Base-by-base conservation (phyloP, 1,284 basidiomycete species). In the Ustilago loliicola region DNA sequence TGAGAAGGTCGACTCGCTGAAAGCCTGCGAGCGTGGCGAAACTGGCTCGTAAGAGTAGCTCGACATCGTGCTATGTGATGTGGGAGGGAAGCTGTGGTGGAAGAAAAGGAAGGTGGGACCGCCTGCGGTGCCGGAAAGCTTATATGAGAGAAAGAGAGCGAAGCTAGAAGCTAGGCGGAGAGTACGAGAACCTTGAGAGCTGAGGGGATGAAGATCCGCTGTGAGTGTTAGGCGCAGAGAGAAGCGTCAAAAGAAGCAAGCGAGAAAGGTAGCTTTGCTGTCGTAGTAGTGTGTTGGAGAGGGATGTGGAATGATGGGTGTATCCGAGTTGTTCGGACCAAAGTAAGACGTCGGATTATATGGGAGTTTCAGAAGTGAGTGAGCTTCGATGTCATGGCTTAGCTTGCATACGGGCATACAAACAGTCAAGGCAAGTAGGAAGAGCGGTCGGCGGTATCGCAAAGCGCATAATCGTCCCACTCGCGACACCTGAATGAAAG, bases 31-130 rank as follows among this genome's bases (percentile, higher is more conserved):
- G 34, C 72, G 72, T 30, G 72, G 72, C 53, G 72, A 74, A 23
- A 62, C 55, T n/a, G 66, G 66, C 54, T 69, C 66, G 55, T 68
- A 59, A n/a, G 72, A 38, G 59, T 61, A 74, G 66, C 42, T 60
- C 51, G 70, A 71, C 62, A 71, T 71, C 32, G 53, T 65, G 36
- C 30, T 30, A 19, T 30, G 21, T 27, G 32, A 32, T 25, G 32
- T 10, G 21, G 48, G 19, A 25, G 2, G 51, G 42, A 21, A 45
- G 19, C 42, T n/a, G n/a, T n/a, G 32, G 10, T 42, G 42, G 5
- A 34, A 27, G 66, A 29, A 27, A 4, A 25, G 38, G 21, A 21
- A 19, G 48, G n/a, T 17, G 25, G 59, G 25, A 66, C 64, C 64
- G 64, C 64, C 70, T 55, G 70, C 63, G 63, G 63, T 25, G 25